Conservation (phyloP, 139 green algal species). For the Chlorella sp. region DNA sequence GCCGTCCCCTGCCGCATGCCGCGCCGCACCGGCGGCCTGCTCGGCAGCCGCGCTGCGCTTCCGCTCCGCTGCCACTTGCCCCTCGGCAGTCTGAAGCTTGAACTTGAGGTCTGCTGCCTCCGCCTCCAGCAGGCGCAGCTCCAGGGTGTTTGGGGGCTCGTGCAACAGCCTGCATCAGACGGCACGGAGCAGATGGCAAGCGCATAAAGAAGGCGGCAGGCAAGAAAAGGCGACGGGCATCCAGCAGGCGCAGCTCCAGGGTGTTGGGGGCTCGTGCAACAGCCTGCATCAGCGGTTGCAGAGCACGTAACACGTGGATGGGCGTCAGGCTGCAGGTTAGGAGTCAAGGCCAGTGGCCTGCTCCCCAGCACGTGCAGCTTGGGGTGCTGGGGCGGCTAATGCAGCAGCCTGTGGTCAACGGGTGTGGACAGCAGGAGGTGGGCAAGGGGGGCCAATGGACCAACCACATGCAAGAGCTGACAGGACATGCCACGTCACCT, state of each 20-base stretch:
- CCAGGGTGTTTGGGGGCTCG: slow-evolving; percentile 14
- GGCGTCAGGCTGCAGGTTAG: too few relatives aligned
- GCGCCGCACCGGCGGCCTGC: background rate
- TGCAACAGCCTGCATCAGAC: slow-evolving; percentile 8
- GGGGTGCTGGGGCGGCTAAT: too few relatives aligned
- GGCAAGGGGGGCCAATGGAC: too few relatives aligned
- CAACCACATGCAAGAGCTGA: too few relatives aligned
- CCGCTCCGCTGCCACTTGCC: background rate
- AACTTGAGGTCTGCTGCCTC: slow-evolving; percentile 26
- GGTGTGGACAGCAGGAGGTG: too few relatives aligned
- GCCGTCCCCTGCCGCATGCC: background rate
- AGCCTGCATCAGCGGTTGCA: background rate
- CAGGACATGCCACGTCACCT: too few relatives aligned
- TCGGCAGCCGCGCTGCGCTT: background rate
- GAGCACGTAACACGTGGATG: too few relatives aligned
- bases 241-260: background rate
- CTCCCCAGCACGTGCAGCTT: too few relatives aligned
- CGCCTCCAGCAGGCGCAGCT: slow-evolving; percentile 38
- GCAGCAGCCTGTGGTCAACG: too few relatives aligned
- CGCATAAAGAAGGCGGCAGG: background rate
- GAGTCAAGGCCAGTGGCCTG: too few relatives aligned
- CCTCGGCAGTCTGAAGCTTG: slow-evolving; percentile 25
- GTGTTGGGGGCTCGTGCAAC: background rate
- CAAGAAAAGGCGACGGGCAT: too few relatives aligned
- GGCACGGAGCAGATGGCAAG: background rate